Percentiles rank a stretch among this genome's conserved stretches.
phyloP scores from a whole-genome alignment of 2,329 filamentous ascomycete species.

The Sphaerulina vaccinii region DNA sequence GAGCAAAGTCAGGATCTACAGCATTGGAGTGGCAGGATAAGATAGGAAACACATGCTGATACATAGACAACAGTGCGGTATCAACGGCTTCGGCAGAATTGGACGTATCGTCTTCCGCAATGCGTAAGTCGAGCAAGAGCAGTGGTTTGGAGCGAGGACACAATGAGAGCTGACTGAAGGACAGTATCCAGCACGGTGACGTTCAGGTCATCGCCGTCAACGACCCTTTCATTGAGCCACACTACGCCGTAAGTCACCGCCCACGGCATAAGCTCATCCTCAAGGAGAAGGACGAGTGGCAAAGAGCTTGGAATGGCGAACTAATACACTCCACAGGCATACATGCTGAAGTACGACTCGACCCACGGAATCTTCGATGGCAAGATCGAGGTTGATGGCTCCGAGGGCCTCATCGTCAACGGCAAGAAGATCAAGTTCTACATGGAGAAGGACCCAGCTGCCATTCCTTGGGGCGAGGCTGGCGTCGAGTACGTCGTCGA shows the following conservation, averaged over 20 bases:
- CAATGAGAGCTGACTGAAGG: constrained; percentile 17
- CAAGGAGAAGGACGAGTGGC: neutral
- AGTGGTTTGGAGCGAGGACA: neutral
- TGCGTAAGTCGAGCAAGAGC: constrained; percentile 58
- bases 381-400: constrained; percentile 70
- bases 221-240: constrained; percentile 97
- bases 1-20: no score
- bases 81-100: constrained; percentile 99
- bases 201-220: constrained; percentile 96
- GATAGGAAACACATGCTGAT: constrained; percentile 22
- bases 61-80: constrained; percentile 66
- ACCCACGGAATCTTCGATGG: constrained; percentile 97
- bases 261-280: neutral
- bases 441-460: constrained; percentile 82
- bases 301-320: neutral
- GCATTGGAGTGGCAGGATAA: constrained; percentile 18
- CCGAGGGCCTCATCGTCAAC: constrained; percentile 78
- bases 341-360: constrained; percentile 99
- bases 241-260: constrained; percentile 83
- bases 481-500: constrained; percentile 93
- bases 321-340: constrained; percentile 61
- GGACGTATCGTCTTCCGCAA: constrained; percentile 99
- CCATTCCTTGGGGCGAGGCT: constrained; percentile 86
- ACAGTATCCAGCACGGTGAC: constrained; percentile 76
- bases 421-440: constrained; percentile 96